Conservation (phyloP, 129 eudicot species). For the Arctium lappa region DNA sequence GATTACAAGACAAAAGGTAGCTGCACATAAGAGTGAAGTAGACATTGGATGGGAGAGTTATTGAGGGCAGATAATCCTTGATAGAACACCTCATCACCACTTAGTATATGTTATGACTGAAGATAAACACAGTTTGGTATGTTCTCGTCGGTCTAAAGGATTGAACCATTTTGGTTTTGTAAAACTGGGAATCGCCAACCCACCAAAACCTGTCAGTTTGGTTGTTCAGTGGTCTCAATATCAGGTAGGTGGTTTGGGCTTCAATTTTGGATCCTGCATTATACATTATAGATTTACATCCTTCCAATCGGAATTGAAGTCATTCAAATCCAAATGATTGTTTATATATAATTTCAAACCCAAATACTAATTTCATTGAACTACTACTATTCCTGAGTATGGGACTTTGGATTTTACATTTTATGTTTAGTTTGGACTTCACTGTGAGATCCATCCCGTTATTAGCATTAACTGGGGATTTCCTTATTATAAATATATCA, state of each 20-base stretch:
- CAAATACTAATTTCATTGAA: background rate
- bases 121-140: too few species aligned
- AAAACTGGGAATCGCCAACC: too few species aligned
- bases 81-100: background rate
- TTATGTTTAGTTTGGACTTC: background rate
- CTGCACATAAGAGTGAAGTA: background rate
- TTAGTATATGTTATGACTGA: too few species aligned
- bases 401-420: background rate
- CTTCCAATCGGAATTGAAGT: background rate
- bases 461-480: background rate
- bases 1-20: background rate
- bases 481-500: background rate
- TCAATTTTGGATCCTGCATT: background rate
- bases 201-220: too few species aligned
- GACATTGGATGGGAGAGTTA: background rate
- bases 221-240: too few species aligned
- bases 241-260: background rate
- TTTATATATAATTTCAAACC: background rate
- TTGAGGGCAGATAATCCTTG: background rate
- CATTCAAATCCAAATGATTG: background rate
- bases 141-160: too few species aligned
- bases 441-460: background rate
- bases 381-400: background rate
- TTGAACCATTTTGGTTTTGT: too few species aligned
- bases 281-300: background rate